Base-by-base conservation (phyloP, 495 filamentous ascomycete species). In the Penicillium turbatum region DNA sequence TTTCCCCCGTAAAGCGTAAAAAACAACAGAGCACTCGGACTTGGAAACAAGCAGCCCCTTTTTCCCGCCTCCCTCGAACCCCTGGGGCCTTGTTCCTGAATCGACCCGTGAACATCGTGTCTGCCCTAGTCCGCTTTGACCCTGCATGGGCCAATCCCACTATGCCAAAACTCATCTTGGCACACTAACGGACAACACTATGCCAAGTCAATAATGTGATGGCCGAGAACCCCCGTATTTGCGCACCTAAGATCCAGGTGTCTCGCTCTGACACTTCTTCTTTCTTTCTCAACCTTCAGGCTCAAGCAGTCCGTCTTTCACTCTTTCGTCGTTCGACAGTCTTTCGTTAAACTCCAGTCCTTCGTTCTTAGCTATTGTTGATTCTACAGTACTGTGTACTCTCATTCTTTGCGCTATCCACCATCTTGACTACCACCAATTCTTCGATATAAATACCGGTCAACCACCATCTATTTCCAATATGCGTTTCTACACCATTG, bases 401-500 rank as follows among this genome's bases (percentile, higher is more conserved):
- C 45, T 51, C 46, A 49, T 50, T 55, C 48, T 57, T 54, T 45
- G 58, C 58, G 48, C 55, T 54, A 61, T 57, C 32, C 54, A 60
- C 55, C 64, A 63, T 38, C 60, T 66, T 30, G 47, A 49, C 19
- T 38, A 38, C 16, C 45, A 15, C 43, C 43, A 39, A 50, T 56
- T 59, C 11, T 54, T 46, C 15, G 16, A 47, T 49, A 42, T 42
- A 40, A 55, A 52, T 30, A 35, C 53, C 52, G 26, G 37, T 48
- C 15, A 45, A 32, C 17, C 30, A 34, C 39, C 49, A 19, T 43
- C 7, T 27, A 58, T 34, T 43, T 31, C 39, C 61, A 67, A 24
- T 15, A 70, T 70, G 68, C 68, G 60, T 56, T 56, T 67, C 58
- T 41, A 58, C 50, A 37, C 63, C 45, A 32, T 65, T 40, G 63